phyloP scores from a whole-genome alignment of 2,329 filamentous ascomycete species.

The Diplodia sapinea region DNA sequence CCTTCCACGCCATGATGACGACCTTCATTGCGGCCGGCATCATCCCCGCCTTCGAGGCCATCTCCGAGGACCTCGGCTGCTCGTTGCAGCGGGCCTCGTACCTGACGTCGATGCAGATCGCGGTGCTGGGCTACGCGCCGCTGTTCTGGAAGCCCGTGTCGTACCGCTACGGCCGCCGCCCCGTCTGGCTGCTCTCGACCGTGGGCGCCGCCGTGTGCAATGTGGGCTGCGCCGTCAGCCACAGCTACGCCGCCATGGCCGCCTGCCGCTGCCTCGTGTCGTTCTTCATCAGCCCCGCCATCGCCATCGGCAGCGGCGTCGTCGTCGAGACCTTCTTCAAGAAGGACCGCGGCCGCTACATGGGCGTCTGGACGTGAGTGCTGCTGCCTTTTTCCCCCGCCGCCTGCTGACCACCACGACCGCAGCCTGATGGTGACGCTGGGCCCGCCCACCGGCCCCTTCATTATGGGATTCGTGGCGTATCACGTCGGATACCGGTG shows the following conservation, averaged over 20 bases:
- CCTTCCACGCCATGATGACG: conserved; percentile 63
- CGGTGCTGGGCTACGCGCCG: conserved; percentile 59
- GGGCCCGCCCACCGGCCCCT: conserved; percentile 53
- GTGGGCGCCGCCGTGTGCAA: conserved; percentile 57
- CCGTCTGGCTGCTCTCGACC: conserved; percentile 60
- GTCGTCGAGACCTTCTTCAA: conserved; percentile 65
- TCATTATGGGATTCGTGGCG: conserved; percentile 55
- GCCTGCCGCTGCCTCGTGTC: conserved; percentile 59
- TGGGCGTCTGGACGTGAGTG: conserved; percentile 61
- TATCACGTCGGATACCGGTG: conserved; percentile 61
- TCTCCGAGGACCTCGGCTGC: conserved; percentile 58
- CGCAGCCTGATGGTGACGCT: conserved; percentile 54
- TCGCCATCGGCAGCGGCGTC: conserved; percentile 62
- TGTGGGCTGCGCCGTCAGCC: conserved; percentile 59
- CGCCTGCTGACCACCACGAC: neutral
- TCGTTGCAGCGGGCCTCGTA: conserved; percentile 59
- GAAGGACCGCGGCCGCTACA: conserved; percentile 59
- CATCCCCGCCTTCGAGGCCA: conserved; percentile 60
- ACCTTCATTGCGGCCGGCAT: conserved; percentile 62
- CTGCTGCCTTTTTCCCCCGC: too few relatives aligned
- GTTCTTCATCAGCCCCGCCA: conserved; percentile 63
- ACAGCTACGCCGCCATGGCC: conserved; percentile 57
- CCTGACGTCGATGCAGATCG: conserved; percentile 62
- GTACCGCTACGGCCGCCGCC: conserved; percentile 60
- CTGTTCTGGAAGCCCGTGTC: conserved; percentile 64